Conservation (phyloP, 2,329 filamentous ascomycete species). For the Colletotrichum sp. region DNA sequence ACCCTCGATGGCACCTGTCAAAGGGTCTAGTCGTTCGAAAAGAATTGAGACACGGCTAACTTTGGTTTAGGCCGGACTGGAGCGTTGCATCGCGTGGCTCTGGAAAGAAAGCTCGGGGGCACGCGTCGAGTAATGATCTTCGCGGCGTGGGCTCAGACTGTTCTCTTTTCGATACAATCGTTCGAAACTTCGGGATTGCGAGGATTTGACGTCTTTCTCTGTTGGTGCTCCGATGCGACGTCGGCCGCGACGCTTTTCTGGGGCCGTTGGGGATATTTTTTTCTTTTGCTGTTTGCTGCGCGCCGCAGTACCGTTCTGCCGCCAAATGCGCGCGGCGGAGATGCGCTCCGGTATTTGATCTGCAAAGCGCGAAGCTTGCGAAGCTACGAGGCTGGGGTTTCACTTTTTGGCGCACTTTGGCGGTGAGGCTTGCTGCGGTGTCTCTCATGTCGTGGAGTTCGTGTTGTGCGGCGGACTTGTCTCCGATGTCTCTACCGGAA, state of each 20-base stretch:
- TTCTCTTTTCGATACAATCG: neutral
- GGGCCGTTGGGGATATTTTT: neutral
- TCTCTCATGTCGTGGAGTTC: neutral
- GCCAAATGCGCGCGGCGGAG: neutral
- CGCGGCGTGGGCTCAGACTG: neutral
- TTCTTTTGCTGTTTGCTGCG: neutral
- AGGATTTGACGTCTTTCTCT: neutral
- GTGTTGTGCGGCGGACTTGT: neutral
- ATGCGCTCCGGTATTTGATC: neutral
- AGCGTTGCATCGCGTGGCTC: slow-evolving; percentile 7
- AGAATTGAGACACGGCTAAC: neutral
- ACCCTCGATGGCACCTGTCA: neutral
- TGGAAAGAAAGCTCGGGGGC: neutral
- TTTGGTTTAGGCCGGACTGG: neutral
- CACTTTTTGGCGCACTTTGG: neutral
- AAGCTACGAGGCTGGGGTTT: neutral
- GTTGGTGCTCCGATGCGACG: neutral
- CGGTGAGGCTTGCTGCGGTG: neutral
- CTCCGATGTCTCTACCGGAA: neutral
- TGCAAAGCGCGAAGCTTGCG: neutral
- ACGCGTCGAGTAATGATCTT: slow-evolving; percentile 7
- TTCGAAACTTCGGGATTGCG: neutral
- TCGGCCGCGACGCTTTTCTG: neutral
- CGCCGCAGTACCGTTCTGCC: neutral
- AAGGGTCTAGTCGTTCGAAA: neutral